Evolutionary conservation across 192 early-diverging fungal genomes (phyloP).

Genomic region (Entophlyctis luteolus): DNA sequence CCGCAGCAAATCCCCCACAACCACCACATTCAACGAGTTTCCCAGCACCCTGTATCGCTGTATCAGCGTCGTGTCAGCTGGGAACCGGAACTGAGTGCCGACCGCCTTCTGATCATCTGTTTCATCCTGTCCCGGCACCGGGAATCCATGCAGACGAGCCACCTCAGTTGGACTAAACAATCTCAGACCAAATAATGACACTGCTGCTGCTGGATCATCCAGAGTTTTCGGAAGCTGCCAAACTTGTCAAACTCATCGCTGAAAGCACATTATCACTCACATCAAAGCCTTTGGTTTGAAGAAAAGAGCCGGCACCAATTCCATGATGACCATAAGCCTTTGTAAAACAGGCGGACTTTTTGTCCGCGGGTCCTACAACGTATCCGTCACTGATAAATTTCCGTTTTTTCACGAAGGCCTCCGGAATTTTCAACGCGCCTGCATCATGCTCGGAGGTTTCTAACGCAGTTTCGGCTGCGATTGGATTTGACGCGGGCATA

Average conservation of each 20-base stretch:
- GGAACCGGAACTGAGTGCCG: constrained; percentile 46
- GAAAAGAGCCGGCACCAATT: constrained; percentile 70
- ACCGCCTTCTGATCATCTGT: too few relatives aligned
- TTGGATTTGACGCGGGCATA: neutral
- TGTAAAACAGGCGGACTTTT: constrained; percentile 50
- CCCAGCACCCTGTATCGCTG: constrained; percentile 84
- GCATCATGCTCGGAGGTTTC: constrained; percentile 25
- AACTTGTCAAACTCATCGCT: constrained; percentile 53
- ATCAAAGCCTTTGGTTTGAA: constrained; percentile 70
- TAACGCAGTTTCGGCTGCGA: neutral
- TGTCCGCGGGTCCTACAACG: constrained; percentile 25
- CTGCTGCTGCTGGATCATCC: constrained; percentile 57
- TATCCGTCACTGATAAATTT: constrained; percentile 34
- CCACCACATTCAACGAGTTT: constrained; percentile 82
- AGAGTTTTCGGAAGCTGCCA: constrained; percentile 60
- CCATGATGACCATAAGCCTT: constrained; percentile 77
- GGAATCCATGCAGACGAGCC: constrained; percentile 77
- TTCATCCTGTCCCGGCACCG: too few relatives aligned
- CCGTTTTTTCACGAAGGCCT: constrained; percentile 38
- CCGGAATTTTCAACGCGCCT: constrained; percentile 32
- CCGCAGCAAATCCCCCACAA: constrained; percentile 72
- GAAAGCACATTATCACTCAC: too few relatives aligned
- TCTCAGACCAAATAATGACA: constrained; percentile 75
- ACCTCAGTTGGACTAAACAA: constrained; percentile 81
- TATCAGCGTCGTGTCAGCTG: constrained; percentile 55